A percentile compares a stretch with the other conserved stretches of the same genome.
Evolutionary conservation across 2,329 filamentous ascomycete species (phyloP).

Genomic region (Monilinia polystroma): DNA sequence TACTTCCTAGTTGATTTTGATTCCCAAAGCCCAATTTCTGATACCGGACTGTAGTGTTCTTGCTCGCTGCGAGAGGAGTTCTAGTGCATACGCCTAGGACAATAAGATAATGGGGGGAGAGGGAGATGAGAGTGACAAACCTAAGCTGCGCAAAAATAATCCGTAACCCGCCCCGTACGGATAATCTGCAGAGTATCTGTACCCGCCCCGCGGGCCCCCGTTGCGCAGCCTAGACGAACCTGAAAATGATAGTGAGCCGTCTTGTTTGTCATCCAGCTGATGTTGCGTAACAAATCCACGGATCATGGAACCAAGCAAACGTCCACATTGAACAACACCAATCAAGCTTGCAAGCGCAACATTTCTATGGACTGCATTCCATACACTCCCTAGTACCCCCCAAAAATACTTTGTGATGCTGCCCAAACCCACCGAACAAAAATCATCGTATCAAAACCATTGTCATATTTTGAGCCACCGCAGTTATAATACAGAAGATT

Average conservation of each 20-base stretch:
- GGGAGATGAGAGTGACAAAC: conserved; percentile 37
- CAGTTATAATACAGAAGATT: conserved; percentile 54
- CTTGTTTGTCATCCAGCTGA: conserved; percentile 57
- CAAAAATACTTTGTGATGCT: conserved; percentile 50
- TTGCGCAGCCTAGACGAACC: conserved; percentile 25
- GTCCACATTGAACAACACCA: conserved; percentile 41
- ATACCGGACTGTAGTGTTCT: conserved; percentile 46
- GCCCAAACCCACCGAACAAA: conserved; percentile 53
- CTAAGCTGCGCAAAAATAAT: too few relatives aligned
- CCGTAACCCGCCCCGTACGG: too few relatives aligned
- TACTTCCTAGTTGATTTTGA: conserved; percentile 34
- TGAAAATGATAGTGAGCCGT: conserved; percentile 54
- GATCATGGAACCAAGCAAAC: conserved; percentile 39
- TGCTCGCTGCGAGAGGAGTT: conserved; percentile 50
- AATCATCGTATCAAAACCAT: conserved; percentile 56
- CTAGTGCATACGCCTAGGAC: neutral
- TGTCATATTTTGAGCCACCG: conserved; percentile 51
- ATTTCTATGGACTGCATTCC: conserved; percentile 56
- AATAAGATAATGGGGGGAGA: neutral
- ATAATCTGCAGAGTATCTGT: too few relatives aligned
- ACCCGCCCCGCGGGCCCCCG: too few relatives aligned
- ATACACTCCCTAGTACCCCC: conserved; percentile 65
- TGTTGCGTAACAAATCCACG: conserved; percentile 41
- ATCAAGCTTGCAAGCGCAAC: conserved; percentile 66
- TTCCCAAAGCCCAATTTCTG: conserved; percentile 41